phyloP scores from a whole-genome alignment of 441 rosid genomes.

The Mallotus repandus region DNA sequence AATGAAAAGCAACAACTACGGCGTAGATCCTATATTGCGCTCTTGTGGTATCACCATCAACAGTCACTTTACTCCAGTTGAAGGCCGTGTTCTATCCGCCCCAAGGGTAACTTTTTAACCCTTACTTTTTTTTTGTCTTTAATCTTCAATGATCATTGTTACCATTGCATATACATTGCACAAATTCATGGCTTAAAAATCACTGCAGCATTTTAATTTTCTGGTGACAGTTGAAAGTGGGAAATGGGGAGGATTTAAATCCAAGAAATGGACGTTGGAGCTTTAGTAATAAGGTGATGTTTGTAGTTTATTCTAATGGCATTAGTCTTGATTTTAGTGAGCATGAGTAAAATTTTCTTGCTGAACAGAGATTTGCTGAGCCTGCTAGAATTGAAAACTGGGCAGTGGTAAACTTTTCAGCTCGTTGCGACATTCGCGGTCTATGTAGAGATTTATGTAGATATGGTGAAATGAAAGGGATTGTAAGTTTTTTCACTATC shows the following conservation, averaged over 20 bases:
- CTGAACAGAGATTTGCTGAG: slow-evolving; percentile 52
- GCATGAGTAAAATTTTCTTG: background rate
- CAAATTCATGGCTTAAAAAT: background rate
- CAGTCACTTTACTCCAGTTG: slow-evolving; percentile 53
- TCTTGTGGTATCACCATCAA: slow-evolving; percentile 63
- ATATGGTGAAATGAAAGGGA: slow-evolving; percentile 60
- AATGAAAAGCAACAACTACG: slow-evolving; percentile 52
- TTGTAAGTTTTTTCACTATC: slow-evolving; percentile 41
- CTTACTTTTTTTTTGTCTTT: background rate
- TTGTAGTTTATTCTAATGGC: slow-evolving; percentile 16
- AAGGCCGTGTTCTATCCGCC: slow-evolving; percentile 66
- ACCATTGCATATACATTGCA: background rate
- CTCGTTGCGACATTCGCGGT: slow-evolving; percentile 50
- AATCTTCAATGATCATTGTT: background rate
- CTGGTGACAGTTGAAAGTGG: slow-evolving; percentile 61
- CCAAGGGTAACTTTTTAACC: slow-evolving; percentile 42
- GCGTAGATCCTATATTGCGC: slow-evolving; percentile 54
- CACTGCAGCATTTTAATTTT: slow-evolving; percentile 16
- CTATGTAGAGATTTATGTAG: slow-evolving; percentile 47
- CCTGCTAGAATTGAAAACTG: slow-evolving; percentile 55
- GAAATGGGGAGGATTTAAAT: slow-evolving; percentile 56
- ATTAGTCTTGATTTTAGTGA: background rate
- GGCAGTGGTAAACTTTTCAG: slow-evolving; percentile 76
- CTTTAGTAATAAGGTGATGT: slow-evolving; percentile 60
- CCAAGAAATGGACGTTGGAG: slow-evolving; percentile 79